A percentile compares a stretch with the other conserved stretches of the same genome.
These are phyloP conservation scores for Aspergillus campestris DNA, from an alignment of 495 filamentous ascomycete species.

Conservation along the genomic window DNA sequence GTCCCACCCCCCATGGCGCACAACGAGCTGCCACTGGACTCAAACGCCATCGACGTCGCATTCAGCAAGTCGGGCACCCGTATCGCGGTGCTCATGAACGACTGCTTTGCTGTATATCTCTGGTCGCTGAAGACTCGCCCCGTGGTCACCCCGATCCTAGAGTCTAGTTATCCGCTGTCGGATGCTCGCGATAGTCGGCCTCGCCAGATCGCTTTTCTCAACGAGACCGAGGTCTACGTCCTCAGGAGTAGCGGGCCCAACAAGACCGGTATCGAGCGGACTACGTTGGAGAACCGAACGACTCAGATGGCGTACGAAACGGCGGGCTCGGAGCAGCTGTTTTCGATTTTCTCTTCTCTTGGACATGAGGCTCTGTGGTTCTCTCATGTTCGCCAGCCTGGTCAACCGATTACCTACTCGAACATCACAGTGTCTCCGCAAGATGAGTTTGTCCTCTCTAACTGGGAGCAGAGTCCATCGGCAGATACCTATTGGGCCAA, in stretches of 20 bases:
- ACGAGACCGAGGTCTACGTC: slow-evolving; percentile 38
- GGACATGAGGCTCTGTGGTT: slow-evolving; percentile 35
- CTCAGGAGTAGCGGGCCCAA: slow-evolving; percentile 28
- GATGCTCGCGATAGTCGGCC: slow-evolving; percentile 25
- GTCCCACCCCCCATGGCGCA: slow-evolving; percentile 90
- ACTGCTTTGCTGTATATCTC: slow-evolving; percentile 53
- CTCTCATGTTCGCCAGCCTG: slow-evolving; percentile 22
- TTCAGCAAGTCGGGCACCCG: slow-evolving; percentile 56
- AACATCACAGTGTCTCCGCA: slow-evolving; percentile 12
- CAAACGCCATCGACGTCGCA: slow-evolving; percentile 63
- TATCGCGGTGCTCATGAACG: slow-evolving; percentile 63
- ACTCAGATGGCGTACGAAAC: slow-evolving; percentile 25
- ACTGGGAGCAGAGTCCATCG: slow-evolving; percentile 26
- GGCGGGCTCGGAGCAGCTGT: slow-evolving; percentile 27
- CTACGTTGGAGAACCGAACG: slow-evolving; percentile 28
- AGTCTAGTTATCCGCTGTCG: slow-evolving; percentile 38
- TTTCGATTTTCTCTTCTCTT: slow-evolving; percentile 31
- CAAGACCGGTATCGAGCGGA: slow-evolving; percentile 28
- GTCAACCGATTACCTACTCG: slow-evolving; percentile 24
- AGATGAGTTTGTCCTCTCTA: slow-evolving; percentile 11
- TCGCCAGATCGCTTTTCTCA: slow-evolving; percentile 35
- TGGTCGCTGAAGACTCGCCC: slow-evolving; percentile 50
- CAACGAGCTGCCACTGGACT: slow-evolving; percentile 56
- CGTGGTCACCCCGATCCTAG: slow-evolving; percentile 34
- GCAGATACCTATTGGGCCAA: slow-evolving; percentile 35